Base-by-base conservation (phyloP, 2,329 filamentous ascomycete genomes). In the Rhexocercosporidium sp. region DNA sequence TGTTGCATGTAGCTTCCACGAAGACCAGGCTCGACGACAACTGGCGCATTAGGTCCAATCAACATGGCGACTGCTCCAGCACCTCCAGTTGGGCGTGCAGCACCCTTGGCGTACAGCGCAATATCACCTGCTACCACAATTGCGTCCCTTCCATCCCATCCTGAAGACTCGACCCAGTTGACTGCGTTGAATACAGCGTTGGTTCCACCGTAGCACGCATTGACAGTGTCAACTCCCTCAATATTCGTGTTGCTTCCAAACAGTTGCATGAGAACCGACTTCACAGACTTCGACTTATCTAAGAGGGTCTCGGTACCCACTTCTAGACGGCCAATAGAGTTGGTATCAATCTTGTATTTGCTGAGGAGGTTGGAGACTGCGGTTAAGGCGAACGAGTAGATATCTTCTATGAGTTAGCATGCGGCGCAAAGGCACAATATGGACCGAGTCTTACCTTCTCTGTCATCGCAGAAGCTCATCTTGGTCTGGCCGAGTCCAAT, bases 401-500 rank as follows among this genome's bases (percentile, higher is more conserved):
- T 96, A 79, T 96, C 92, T 95, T 69, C 27, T 39, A 31, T 47
- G 20, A 16, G 34, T 72, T 46, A 74, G 66, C 41, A 31, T 7
- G 18, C 14, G 31, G 18, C 9, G 61, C n/a, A 14, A 11, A 3
- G 14, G 16, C 9, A 29, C 29, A n/a, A 11, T 44, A 20, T n/a
- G 53, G 31, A 1, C 22, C 51, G 47, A 39, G 47, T 69, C 84
- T 80, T 80, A 94, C 92, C 92, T 84, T 96, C 92, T 78, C 92
- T 89, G 78, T 96, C 92, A 81, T 96, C 92, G 80, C 92, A 95
- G 83, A 96, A 96, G 85, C 89, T 90, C 92, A 96, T 96, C 84
- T 92, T 93, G 78, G 91, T 95, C 86, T 96, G 92, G 76, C 92
- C 92, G 66, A 96, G 90, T 80, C 92, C 92, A 82, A 96, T 95